Conservation (phyloP, 2,329 filamentous ascomycete genomes). For the Scolecobasidium constrictum region DNA sequence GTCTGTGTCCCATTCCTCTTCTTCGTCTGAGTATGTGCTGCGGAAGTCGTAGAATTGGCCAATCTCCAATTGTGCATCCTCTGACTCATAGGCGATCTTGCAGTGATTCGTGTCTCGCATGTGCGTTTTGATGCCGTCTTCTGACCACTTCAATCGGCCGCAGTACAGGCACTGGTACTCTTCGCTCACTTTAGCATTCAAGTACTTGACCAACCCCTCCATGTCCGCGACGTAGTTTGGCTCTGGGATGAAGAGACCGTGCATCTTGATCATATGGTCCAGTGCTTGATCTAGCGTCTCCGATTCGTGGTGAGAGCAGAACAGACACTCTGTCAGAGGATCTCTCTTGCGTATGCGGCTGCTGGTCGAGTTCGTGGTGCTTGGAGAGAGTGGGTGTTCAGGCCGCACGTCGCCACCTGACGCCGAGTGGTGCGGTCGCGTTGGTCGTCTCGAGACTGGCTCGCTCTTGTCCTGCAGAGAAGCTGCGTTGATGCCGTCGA, state of each 20-base stretch:
- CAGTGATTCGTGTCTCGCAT: slow-evolving; percentile 97
- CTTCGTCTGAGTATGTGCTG: slow-evolving; percentile 83
- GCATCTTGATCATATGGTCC: slow-evolving; percentile 80
- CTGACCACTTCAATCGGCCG: slow-evolving; percentile 67
- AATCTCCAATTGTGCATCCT: slow-evolving; percentile 85
- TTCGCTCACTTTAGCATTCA: slow-evolving; percentile 70
- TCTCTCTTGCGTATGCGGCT: slow-evolving; percentile 10
- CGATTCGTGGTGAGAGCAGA: slow-evolving; percentile 75
- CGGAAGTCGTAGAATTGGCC: slow-evolving; percentile 97
- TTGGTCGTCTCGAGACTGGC: slow-evolving; percentile 27
- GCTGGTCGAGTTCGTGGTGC: slow-evolving; percentile 16
- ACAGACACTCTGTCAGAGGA: slow-evolving; percentile 54
- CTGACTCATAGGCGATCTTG: slow-evolving; percentile 84
- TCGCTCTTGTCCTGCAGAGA: slow-evolving; percentile 36
- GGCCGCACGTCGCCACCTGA: slow-evolving; percentile 18
- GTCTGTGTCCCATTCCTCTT: slow-evolving; percentile 38
- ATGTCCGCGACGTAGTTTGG: slow-evolving; percentile 71
- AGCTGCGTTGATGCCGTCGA: slow-evolving; percentile 65
- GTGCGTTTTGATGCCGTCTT: slow-evolving; percentile 79
- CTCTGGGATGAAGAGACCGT: slow-evolving; percentile 95
- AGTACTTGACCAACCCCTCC: slow-evolving; percentile 66
- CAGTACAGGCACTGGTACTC: slow-evolving; percentile 82
- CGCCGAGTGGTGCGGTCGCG: slow-evolving; percentile 28
- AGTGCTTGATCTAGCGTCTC: slow-evolving; percentile 65
- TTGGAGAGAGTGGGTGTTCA: slow-evolving; percentile 26